Base-by-base conservation (phyloP, 805 yeast species). In the Myxozyma geophila region DNA sequence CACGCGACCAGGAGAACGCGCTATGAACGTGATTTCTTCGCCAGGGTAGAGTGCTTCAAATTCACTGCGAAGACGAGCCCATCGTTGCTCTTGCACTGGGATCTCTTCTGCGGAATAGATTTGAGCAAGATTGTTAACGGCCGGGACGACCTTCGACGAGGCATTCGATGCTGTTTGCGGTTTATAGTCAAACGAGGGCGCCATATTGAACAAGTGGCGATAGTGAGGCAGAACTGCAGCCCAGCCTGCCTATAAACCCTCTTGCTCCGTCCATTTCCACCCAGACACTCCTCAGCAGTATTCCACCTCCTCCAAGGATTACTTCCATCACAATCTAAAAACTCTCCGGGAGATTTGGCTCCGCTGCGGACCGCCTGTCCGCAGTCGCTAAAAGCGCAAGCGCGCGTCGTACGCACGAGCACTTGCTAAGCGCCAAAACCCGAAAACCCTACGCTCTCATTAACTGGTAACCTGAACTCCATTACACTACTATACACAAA, bases 1-100 rank as follows among this genome's bases (percentile, higher is more conserved):
- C 58, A 87, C 92, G 69, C 92, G 77, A 39, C 92, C 92, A n/a
- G 92, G 92, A 15, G 89, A 83, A 56, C 91, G 78, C 23, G 86
- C 77, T 44, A 84, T 74, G 70, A 85, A 81, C 40, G 79, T 80
- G 5, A 83, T 82, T 13, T 40, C 64, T 15, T 54, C 55, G 36
- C 61, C 67, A 43, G 60, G 58, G 36, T 63, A 60, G n/a, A 40
- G 21, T 17, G n/a, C 54, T 17, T 12, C 43, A 40, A 63, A 56
- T 23, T 9, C 8, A 43, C 17, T n/a, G 15, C 39, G 41, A 35
- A 60, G 58, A 7, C 39, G 17, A 5, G 13, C 33, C 62, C 64
- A 64, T 10, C 67, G 61, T 12, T 19, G 40, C 36, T 35, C 35
- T 48, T 64, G 62, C 28, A 15, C 47, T n/a, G 44, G 37, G 13